Evolutionary conservation across 768 basidiomycete genomes (phyloP), one percentile per base, ranked within the genome.

Genomic region (Macrocybe gigantea): DNA sequence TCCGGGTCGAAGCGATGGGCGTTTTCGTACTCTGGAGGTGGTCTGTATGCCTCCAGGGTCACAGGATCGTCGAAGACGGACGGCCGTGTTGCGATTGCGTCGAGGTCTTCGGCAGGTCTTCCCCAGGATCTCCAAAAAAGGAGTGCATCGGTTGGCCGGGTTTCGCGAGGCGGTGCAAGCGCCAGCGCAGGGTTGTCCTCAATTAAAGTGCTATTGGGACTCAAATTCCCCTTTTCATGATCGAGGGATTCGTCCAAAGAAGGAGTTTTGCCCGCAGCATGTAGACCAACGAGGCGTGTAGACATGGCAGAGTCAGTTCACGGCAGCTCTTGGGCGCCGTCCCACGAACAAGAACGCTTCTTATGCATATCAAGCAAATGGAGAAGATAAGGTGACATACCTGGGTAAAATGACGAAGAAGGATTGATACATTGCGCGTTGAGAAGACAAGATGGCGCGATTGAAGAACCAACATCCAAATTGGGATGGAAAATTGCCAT

Each of bases 21-120:
- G 54, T 83, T 83, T 62, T 85, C 82, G 48, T 79, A 83, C 45
- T 64, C 53, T 5, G 72, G 62, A 6, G 75, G 76, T 2, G 80
- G 81, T 0, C 71, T 67, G 59, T 81, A 82, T 5, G 64, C 60
- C 55, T 80, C 71, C 2, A 77, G 58, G 1, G 72, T 70, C 5
- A 54, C 52, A 0, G 79, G 78, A 51, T 83, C 76, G 50, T 83
- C 82, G 53, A 80, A 84, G 0, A 83, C 80, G 14, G 79, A 81
- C 0, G 73, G 75, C 52, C 79, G 79, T 0, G 82, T 83, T 7
- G 82, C 80, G 51, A 80, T 69, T 33, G 67, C 64, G 51, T 82
- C 75, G 46, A 77, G 60, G 51, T 79, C 71, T 7, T 50, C 30
- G n/a, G 56, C 56, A 6, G 49, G 49, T 34, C 56, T 52, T 47